Conservation (phyloP, 805 yeast species). For the Lachancea dasiensis region DNA sequence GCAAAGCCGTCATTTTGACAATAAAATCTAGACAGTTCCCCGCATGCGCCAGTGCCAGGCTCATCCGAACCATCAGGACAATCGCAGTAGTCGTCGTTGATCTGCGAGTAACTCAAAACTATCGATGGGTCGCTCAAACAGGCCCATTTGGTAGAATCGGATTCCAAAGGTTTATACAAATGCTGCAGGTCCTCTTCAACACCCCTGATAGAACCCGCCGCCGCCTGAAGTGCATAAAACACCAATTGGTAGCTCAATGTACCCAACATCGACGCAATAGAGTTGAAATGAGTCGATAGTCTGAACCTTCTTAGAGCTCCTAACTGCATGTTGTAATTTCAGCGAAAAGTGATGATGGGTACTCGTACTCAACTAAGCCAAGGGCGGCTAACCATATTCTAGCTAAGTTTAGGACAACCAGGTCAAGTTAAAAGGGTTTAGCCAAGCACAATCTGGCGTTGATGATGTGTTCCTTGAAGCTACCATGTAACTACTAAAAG, state of each 20-base stretch:
- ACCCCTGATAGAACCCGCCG: conserved; percentile 11
- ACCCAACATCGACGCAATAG: background rate
- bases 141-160: conserved; percentile 56
- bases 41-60: conserved; percentile 90
- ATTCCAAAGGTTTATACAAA: conserved; percentile 24
- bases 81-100: conserved; percentile 89
- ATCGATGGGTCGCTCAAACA: conserved; percentile 70
- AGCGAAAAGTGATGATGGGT: no score
- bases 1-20: conserved; percentile 72
- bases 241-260: background rate
- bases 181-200: conserved; percentile 18
- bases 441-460: no score
- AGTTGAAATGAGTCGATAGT: no score
- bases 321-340: no score
- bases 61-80: conserved; percentile 98
- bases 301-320: no score
- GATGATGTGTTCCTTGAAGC: no score
- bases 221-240: background rate
- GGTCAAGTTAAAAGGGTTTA: no score
- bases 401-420: no score
- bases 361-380: no score
- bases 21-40: conserved; percentile 42
- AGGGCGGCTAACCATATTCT: no score
- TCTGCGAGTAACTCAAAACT: conserved; percentile 48
- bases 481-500: no score